These are phyloP conservation scores for Detonula confervacea DNA, from an alignment of 352 stramenopile species.

Conservation along the genomic window DNA sequence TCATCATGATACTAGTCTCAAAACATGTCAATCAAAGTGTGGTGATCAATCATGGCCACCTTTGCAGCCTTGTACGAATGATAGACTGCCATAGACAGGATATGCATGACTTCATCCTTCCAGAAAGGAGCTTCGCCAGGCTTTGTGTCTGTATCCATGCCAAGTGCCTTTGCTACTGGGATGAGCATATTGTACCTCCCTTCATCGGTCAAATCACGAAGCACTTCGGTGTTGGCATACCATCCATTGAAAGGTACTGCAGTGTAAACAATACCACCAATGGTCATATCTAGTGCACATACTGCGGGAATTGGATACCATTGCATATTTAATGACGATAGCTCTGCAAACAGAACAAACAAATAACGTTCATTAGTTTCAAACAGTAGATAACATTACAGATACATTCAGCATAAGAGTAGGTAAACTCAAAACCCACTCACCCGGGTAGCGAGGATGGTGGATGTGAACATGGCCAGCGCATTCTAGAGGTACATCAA, in stretches of 20 bases:
- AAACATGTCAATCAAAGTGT: constrained; percentile 50
- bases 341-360: background rate
- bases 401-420: too few species aligned
- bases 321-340: constrained; percentile 28
- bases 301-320: constrained; percentile 53
- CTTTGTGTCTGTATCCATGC: constrained; percentile 39
- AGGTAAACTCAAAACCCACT: too few species aligned
- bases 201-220: constrained; percentile 37
- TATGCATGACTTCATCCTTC: constrained; percentile 45
- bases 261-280: constrained; percentile 47
- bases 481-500: constrained; percentile 43
- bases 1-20: constrained; percentile 44
- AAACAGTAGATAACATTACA: too few species aligned
- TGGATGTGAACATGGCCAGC: constrained; percentile 41
- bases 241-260: constrained; percentile 56
- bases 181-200: constrained; percentile 43
- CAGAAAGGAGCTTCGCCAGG: constrained; percentile 39
- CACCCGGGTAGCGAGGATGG: constrained; percentile 38
- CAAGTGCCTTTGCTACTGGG: constrained; percentile 37
- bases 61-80: constrained; percentile 42
- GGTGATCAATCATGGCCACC: constrained; percentile 46
- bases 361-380: too few species aligned
- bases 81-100: constrained; percentile 40
- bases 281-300: constrained; percentile 39
- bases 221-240: constrained; percentile 52